phyloP scores from a whole-genome alignment of 768 basidiomycete species.

The Macrolepiota dolichaula region DNA sequence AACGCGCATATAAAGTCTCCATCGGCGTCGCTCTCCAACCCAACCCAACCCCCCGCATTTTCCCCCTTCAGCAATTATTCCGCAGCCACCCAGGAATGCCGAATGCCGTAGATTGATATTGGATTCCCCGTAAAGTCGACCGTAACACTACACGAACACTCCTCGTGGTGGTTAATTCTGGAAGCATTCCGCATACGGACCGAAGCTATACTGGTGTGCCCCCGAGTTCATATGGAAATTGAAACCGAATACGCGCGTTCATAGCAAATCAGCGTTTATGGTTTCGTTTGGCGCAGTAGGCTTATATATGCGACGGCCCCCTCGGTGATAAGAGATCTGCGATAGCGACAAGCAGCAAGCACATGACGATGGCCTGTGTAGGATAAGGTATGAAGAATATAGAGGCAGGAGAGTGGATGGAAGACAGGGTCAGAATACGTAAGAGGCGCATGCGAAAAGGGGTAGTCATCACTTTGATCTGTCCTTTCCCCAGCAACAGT shows the following conservation, averaged over 20 bases:
- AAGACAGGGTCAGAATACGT: slow-evolving; percentile 3
- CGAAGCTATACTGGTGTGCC: background rate
- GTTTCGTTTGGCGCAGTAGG: background rate
- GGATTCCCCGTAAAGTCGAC: background rate
- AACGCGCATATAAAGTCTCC: background rate
- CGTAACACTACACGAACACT: background rate
- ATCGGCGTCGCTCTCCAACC: background rate
- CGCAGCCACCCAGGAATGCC: background rate
- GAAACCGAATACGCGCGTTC: background rate
- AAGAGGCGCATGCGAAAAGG: slow-evolving; percentile 5
- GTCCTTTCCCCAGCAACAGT: background rate
- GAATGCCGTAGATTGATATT: background rate
- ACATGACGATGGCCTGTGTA: background rate
- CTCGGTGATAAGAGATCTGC: background rate
- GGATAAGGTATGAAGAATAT: background rate
- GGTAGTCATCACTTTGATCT: slow-evolving; percentile 11
- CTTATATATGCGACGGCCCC: background rate
- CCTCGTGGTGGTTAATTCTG: slow-evolving; percentile 1
- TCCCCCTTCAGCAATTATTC: background rate
- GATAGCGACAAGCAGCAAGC: background rate
- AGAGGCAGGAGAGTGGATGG: background rate
- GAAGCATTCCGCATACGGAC: background rate
- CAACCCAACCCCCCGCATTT: background rate
- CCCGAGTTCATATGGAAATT: background rate
- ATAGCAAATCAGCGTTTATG: background rate